Conservation (phyloP, 2,329 filamentous ascomycete species). For the Phialophora chinensis region DNA sequence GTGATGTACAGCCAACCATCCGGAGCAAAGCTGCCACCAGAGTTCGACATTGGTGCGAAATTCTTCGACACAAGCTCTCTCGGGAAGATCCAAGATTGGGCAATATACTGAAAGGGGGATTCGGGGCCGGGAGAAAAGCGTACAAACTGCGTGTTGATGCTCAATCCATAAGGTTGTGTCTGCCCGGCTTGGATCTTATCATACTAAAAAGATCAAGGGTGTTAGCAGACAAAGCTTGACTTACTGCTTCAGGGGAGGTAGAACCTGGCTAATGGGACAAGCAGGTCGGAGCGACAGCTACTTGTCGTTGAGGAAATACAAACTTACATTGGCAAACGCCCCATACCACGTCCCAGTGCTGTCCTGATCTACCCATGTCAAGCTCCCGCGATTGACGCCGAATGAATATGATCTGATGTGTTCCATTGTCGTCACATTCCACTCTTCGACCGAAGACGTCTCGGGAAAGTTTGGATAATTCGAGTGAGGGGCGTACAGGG, state of each 20-base stretch:
- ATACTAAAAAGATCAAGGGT: conserved; percentile 1
- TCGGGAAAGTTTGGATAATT: conserved; percentile 18
- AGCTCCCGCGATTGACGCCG: conserved; percentile 17
- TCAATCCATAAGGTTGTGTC: conserved; percentile 21
- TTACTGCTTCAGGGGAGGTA: not conserved
- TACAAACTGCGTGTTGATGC: conserved; percentile 22
- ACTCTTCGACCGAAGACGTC: conserved; percentile 23
- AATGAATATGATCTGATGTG: conserved; percentile 17
- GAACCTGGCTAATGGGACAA: not conserved
- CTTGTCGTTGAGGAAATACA: not conserved
- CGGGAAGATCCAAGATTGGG: conserved; percentile 23
- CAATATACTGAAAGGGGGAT: conserved; percentile 14
- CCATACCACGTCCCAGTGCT: conserved; percentile 23
- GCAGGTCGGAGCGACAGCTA: not conserved
- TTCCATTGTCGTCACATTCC: conserved; percentile 21
- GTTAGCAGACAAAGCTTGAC: not conserved
- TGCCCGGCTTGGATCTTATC: conserved; percentile 19
- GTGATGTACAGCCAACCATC: conserved; percentile 24
- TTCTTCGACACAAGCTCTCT: conserved; percentile 4
- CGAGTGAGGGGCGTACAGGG: conserved; percentile 16
- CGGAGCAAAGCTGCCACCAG: conserved; percentile 21
- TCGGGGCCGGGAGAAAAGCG: conserved; percentile 14
- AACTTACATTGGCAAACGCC: conserved; percentile 20
- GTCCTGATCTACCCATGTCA: conserved; percentile 24
- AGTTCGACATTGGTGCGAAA: conserved; percentile 22